phyloP scores from a whole-genome alignment of 352 stramenopile species.

The Globisporangium ultimum region DNA sequence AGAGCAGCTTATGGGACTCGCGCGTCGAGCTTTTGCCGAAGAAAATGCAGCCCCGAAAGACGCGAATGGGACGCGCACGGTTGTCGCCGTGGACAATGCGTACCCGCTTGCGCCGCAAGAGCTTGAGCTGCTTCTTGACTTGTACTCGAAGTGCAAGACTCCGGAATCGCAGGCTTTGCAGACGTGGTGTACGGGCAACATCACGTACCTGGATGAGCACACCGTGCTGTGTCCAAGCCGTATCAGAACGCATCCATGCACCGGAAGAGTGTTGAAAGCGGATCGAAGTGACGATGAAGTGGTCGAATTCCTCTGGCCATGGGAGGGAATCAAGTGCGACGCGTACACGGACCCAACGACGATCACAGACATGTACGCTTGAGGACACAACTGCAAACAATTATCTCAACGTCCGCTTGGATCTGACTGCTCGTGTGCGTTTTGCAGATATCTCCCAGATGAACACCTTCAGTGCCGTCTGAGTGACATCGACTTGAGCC shows the following conservation, averaged over 20 bases:
- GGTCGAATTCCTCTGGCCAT: conserved; percentile 56
- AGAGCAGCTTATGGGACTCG: conserved; percentile 8
- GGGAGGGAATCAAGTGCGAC: conserved; percentile 69
- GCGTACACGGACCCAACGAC: conserved; percentile 63
- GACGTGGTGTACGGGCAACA: conserved; percentile 61
- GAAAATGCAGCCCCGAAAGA: conserved; percentile 12
- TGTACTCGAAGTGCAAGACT: conserved; percentile 48
- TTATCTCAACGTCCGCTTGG: too few species aligned
- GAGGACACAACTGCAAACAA: too few species aligned
- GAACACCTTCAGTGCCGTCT: conserved; percentile 49
- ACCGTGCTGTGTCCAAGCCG: conserved; percentile 38
- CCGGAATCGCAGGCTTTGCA: conserved; percentile 37
- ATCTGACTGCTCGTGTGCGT: background rate
- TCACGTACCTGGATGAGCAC: conserved; percentile 12
- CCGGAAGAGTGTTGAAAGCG: conserved; percentile 41
- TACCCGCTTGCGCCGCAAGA: conserved; percentile 48
- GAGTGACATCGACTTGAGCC: conserved; percentile 49
- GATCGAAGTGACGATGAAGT: conserved; percentile 16
- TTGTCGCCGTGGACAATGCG: conserved; percentile 36
- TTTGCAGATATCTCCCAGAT: conserved; percentile 46
- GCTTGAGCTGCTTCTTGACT: conserved; percentile 36
- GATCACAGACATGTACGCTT: conserved; percentile 62
- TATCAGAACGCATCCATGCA: conserved; percentile 59
- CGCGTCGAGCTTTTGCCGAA: conserved; percentile 11
- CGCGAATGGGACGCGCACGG: conserved; percentile 4